These are phyloP conservation scores for Cyclotella atomus DNA, from an alignment of 108 stramenopile genomes.

Conservation along the genomic window DNA sequence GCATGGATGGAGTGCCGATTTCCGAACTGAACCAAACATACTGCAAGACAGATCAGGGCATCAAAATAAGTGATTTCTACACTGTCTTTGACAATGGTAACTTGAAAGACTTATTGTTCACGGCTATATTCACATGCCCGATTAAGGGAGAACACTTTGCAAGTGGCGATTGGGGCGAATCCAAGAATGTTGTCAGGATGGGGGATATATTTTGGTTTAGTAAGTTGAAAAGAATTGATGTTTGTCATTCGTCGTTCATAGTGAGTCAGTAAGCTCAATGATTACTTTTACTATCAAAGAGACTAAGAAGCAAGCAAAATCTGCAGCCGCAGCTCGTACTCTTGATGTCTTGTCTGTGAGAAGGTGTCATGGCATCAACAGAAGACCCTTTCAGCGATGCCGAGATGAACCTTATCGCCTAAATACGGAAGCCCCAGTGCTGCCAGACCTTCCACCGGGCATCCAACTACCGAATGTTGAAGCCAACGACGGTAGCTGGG, in stretches of 20 bases:
- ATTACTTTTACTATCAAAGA: no score
- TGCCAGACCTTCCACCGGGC: conserved; percentile 20
- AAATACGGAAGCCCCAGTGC: conserved; percentile 12
- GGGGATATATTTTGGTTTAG: conserved; percentile 22
- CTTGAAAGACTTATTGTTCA: conserved; percentile 7
- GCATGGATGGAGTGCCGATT: conserved; percentile 28
- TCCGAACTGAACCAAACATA: conserved; percentile 27
- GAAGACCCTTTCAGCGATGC: conserved; percentile 23
- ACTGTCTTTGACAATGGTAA: conserved; percentile 17
- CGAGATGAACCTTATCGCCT: conserved; percentile 14
- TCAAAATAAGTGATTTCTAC: conserved; percentile 12
- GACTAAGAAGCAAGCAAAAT: conserved; percentile 23
- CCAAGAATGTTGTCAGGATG: neutral
- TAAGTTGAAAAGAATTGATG: no score
- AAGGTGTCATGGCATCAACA: conserved; percentile 18
- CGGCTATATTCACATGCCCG: conserved; percentile 31
- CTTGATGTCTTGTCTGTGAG: conserved; percentile 29
- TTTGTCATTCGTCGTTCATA: no score
- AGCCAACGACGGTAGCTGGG: neutral
- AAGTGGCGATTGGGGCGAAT: conserved; percentile 4
- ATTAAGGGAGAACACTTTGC: conserved; percentile 23
- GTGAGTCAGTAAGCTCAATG: no score
- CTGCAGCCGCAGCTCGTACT: conserved; percentile 29
- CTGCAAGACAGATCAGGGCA: neutral
- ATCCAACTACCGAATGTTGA: conserved; percentile 12